A percentile compares a stretch with the other conserved stretches of the same genome.
Evolutionary conservation across 768 basidiomycete genomes (phyloP).

Genomic region (Boletales sp.): DNA sequence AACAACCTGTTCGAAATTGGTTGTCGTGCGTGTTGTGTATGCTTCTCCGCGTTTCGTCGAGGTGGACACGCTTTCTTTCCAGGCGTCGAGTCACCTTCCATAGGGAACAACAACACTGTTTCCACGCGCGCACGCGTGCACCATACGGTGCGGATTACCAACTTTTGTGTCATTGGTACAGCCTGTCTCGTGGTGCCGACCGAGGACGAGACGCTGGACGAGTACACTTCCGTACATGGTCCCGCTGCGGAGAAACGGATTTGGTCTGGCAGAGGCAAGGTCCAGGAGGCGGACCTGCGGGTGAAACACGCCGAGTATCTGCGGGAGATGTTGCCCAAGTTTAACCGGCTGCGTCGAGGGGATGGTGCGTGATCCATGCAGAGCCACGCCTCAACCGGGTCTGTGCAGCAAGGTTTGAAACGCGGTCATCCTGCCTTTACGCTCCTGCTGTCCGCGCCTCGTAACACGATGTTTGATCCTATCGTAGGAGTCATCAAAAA

Average conservation of each 20-base stretch:
- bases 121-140: slow-evolving; percentile 82
- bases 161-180: slow-evolving; percentile 81
- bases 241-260: slow-evolving; percentile 64
- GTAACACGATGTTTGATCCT: no score
- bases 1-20: slow-evolving; percentile 94
- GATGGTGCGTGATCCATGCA: slow-evolving; percentile 41
- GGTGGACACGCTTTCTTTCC: not conserved
- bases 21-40: slow-evolving; percentile 59
- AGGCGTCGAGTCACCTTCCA: slow-evolving; percentile 85
- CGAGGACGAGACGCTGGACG: slow-evolving; percentile 73
- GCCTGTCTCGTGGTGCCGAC: slow-evolving; percentile 76
- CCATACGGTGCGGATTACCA: slow-evolving; percentile 73
- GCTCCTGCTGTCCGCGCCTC: no score
- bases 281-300: slow-evolving; percentile 80
- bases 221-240: slow-evolving; percentile 85
- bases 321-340: slow-evolving; percentile 87
- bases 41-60: not conserved
- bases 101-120: slow-evolving; percentile 85
- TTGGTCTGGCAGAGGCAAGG: slow-evolving; percentile 84
- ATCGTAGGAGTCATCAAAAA: no score
- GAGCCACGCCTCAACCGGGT: no score
- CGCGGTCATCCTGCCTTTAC: no score
- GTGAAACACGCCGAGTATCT: slow-evolving; percentile 91
- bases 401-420: no score
- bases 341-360: slow-evolving; percentile 67